Base-by-base conservation (phyloP, 768 basidiomycete genomes). In the Amanita pseudoporphyria region DNA sequence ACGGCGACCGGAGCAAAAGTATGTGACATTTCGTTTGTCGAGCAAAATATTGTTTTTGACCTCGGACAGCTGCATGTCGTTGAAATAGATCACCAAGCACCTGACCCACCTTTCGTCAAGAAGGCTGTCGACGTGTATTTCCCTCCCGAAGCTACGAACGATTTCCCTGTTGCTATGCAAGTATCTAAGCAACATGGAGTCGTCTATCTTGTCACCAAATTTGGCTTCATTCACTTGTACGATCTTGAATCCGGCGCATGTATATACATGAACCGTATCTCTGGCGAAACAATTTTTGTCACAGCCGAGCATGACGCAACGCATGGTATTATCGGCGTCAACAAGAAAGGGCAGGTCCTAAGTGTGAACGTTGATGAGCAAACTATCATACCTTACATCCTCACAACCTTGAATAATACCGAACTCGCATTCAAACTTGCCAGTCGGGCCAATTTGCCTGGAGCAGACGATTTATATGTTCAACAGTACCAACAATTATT, bases 261-360 rank as follows among this genome's bases (percentile, higher is more conserved):
- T 70, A 82, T 99, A 52, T 99, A 98, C 74, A 99, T 99, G 96
- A 99, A 99, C 77, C 87, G 96, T 56, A 99, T 99, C 64, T 93
- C 90, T 37, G 95, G 96, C 30, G 96, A 99, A 72, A 98, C 96
- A 30, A 98, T 99, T 64, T 99, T 99, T 64, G 93, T 96, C 39
- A 97, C 96, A 10, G 90, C 95, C 30, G 94, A 97, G 60, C 92
- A 97, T 61, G 94, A 97, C 65, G 79, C 83, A 14, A 82, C 84
- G 3, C 80, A 91, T 61, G 96, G 96, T 71, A 96, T 99, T 66
- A 91, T 99, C 55, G 95, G 95, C 56, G 93, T 99, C 62, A 99
- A 99, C 79, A 90, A 95, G 78, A 98, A 98, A 70, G 96, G 96
- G 28, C 96, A 99, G 67, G 92, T 97, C 14, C 77, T 99, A 49